Evolutionary conservation across 1,284 basidiomycete species (phyloP).

Genomic region (Fomes fomentarius): DNA sequence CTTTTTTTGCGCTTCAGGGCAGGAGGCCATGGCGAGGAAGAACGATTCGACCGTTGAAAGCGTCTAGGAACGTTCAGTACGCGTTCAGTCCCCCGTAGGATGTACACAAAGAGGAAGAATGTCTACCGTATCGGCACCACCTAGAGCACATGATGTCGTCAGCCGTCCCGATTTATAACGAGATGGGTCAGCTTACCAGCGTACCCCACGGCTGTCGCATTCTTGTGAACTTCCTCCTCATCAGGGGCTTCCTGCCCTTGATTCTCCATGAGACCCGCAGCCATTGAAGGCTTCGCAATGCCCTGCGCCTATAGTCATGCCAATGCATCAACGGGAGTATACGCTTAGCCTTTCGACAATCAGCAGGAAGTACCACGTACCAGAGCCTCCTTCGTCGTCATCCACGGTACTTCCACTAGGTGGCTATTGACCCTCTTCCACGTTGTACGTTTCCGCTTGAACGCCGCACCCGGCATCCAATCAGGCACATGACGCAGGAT

Average conservation of each 20-base stretch:
- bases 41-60: slow-evolving; percentile 17
- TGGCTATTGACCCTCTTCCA: background rate
- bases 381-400: slow-evolving; percentile 7
- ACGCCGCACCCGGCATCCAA: slow-evolving; percentile 16
- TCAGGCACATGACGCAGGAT: slow-evolving; percentile 9
- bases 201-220: background rate
- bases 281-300: background rate
- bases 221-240: background rate
- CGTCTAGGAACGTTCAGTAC: background rate
- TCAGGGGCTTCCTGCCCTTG: background rate
- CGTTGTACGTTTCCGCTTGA: slow-evolving; percentile 12
- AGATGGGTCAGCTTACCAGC: background rate
- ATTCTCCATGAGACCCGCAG: background rate
- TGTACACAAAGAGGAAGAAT: no score
- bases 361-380: no score
- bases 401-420: slow-evolving; percentile 11
- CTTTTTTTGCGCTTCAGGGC: slow-evolving; percentile 7
- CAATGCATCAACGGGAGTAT: no score
- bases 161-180: background rate
- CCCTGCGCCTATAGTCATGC: slow-evolving; percentile 1
- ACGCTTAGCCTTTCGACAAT: no score
- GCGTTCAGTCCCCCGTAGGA: no score
- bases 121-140: slow-evolving; percentile 22
- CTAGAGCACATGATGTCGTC: background rate
- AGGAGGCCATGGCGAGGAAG: slow-evolving; percentile 7